These are phyloP conservation scores for Lasiodiplodia sp. DNA, from an alignment of 2,329 filamentous ascomycete genomes.

Conservation along the genomic window DNA sequence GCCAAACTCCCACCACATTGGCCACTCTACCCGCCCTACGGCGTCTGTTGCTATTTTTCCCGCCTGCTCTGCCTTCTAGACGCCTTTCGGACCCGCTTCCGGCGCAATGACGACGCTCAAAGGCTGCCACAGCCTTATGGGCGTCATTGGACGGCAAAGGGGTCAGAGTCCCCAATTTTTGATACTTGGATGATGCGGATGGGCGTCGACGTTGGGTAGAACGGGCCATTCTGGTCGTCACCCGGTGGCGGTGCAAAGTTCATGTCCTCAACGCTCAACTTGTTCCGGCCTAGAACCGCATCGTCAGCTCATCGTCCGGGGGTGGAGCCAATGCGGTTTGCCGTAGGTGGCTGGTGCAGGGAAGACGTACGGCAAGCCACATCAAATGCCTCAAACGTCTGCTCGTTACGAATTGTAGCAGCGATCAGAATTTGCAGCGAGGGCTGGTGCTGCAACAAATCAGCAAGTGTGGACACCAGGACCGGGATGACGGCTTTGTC, in stretches of 20 bases:
- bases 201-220: constrained; percentile 66
- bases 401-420: constrained; percentile 73
- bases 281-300: constrained; percentile 47
- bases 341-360: constrained; percentile 25
- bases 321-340: not conserved
- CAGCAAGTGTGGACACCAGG: constrained; percentile 69
- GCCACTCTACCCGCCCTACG: not conserved
- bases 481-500: constrained; percentile 69
- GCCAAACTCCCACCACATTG: constrained; percentile 6
- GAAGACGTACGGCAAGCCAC: constrained; percentile 60
- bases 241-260: constrained; percentile 42
- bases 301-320: constrained; percentile 23
- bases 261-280: constrained; percentile 44
- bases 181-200: constrained; percentile 58
- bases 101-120: constrained; percentile 12
- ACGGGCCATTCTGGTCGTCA: constrained; percentile 65
- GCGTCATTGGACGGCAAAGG: constrained; percentile 13
- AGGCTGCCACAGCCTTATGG: not conserved
- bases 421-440: constrained; percentile 69
- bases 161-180: constrained; percentile 22
- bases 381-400: constrained; percentile 72
- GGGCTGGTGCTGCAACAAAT: constrained; percentile 66
- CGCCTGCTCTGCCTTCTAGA: constrained; percentile 14
- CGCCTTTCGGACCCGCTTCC: constrained; percentile 19
- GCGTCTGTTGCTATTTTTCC: constrained; percentile 15